Evolutionary conservation across 164 flowering plant genomes (phyloP).

Genomic region (Stephania yunnanensis): DNA sequence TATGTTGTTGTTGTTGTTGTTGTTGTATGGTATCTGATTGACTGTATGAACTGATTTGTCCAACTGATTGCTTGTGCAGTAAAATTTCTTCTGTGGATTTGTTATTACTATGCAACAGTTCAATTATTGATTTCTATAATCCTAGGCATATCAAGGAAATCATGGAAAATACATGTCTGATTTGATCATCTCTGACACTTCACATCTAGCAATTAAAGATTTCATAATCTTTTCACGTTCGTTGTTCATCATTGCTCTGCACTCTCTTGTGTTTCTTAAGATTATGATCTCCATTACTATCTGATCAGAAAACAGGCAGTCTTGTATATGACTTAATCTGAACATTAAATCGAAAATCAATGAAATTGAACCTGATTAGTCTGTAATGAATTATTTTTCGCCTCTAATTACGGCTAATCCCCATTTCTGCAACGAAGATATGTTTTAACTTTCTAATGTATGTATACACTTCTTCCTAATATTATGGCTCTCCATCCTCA

Average conservation of each 20-base stretch:
- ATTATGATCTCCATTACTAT: too few relatives aligned
- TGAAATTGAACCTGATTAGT: background rate
- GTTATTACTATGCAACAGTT: background rate
- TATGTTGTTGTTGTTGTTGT: too few relatives aligned
- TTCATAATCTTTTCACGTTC: background rate
- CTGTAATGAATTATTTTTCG: background rate
- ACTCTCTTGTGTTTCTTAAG: too few relatives aligned
- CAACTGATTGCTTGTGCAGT: background rate
- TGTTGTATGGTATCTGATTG: background rate
- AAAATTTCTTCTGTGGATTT: conserved; percentile 3
- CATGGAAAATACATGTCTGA: too few relatives aligned
- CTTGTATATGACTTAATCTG: too few relatives aligned
- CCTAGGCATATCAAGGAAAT: background rate
- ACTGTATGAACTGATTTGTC: background rate
- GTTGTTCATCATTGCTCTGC: too few relatives aligned
- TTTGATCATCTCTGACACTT: background rate
- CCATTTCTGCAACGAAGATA: background rate
- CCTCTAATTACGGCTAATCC: background rate
- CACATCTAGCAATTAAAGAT: background rate
- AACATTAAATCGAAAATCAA: too few relatives aligned
- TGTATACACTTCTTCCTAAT: background rate
- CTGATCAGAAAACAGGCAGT: too few relatives aligned
- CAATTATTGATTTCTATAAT: background rate
- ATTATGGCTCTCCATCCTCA: background rate
- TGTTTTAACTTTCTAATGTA: background rate